These are phyloP conservation scores for Lindgomyces ingoldianus DNA, from an alignment of 495 filamentous ascomycete genomes.

Conservation along the genomic window DNA sequence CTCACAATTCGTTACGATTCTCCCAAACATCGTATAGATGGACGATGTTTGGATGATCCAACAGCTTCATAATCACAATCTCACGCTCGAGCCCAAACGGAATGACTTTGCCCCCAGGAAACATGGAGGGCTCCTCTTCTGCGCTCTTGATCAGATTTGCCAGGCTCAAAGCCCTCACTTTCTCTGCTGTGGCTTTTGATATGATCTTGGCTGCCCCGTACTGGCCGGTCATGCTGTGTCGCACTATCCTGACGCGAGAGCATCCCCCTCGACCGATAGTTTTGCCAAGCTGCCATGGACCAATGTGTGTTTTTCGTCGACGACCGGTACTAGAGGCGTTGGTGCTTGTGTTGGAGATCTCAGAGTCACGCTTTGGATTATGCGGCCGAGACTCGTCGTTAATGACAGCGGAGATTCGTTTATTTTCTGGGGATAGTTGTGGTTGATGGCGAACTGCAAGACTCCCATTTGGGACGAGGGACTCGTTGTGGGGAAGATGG, in stretches of 20 bases:
- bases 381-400: conserved; percentile 50
- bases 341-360: conserved; percentile 69
- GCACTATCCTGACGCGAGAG: conserved; percentile 77
- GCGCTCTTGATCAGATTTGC: conserved; percentile 58
- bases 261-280: conserved; percentile 84
- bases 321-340: conserved; percentile 57
- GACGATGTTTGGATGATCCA: conserved; percentile 91
- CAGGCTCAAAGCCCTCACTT: conserved; percentile 74
- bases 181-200: conserved; percentile 68
- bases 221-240: conserved; percentile 71
- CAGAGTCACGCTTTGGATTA: conserved; percentile 67
- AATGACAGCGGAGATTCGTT: conserved; percentile 55
- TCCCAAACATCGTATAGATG: conserved; percentile 95
- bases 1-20: conserved; percentile 87
- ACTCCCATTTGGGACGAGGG: conserved; percentile 32
- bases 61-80: conserved; percentile 92
- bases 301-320: conserved; percentile 71
- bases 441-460: conserved; percentile 40
- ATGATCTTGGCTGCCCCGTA: conserved; percentile 93
- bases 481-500: conserved; percentile 31
- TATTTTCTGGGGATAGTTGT: conserved; percentile 51
- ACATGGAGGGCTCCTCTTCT: conserved; percentile 31
- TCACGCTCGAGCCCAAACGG: conserved; percentile 88
- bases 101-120: conserved; percentile 58
- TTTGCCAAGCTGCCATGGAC: conserved; percentile 87